Evolutionary conservation across 2,329 filamentous ascomycete species (phyloP).

Genomic region (Gremmenia infestans): DNA sequence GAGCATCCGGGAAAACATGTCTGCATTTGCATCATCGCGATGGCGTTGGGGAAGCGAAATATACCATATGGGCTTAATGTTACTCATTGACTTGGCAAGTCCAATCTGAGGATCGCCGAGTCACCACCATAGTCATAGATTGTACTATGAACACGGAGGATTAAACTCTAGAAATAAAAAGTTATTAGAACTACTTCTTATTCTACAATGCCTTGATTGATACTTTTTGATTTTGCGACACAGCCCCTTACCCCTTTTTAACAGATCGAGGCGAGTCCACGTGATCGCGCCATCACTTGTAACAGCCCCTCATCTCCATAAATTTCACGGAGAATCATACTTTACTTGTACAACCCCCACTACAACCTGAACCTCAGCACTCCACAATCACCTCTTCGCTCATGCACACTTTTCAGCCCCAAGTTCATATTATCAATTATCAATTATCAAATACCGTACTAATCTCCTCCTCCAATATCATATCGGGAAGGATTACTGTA

Average conservation of each 20-base stretch:
- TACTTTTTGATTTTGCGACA: no score
- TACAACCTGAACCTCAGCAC: not conserved
- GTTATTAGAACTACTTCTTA: not conserved
- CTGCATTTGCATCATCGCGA: constrained; percentile 1
- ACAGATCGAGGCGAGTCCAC: no score
- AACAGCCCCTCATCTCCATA: no score
- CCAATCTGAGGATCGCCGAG: not conserved
- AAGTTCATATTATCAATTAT: not conserved
- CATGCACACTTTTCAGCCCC: not conserved
- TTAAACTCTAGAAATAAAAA: not conserved
- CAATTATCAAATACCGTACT: not conserved
- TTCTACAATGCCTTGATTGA: not conserved
- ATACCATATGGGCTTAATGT: constrained; percentile 3
- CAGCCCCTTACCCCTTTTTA: no score
- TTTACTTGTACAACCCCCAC: no score
- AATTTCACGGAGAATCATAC: no score
- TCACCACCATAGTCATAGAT: not conserved
- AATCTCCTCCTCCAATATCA: not conserved
- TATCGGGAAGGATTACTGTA: no score
- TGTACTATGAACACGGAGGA: not conserved
- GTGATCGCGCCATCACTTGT: no score
- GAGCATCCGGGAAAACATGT: not conserved
- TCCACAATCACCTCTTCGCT: not conserved
- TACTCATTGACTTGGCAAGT: constrained; percentile 1
- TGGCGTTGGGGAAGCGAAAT: constrained; percentile 6